Evolutionary conservation across 345 rosid genomes (phyloP), one percentile per base, ranked within the genome.

Genomic region (Eucalyptus regnans): DNA sequence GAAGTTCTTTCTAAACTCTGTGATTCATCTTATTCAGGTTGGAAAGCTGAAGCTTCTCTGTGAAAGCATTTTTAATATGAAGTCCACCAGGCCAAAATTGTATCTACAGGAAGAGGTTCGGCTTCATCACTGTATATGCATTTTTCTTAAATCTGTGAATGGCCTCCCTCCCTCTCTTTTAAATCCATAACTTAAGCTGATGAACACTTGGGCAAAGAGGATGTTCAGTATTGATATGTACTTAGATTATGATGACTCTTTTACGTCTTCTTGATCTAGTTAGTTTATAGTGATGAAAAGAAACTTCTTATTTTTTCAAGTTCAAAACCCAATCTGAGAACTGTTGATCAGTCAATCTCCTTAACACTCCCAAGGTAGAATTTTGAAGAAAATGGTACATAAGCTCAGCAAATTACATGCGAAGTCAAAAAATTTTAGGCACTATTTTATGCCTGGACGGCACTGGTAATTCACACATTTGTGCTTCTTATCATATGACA

Each of bases 41-140:
- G 98, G 97, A 89, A 98, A 96, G 95, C 92, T 98, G 54, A 98
- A 95, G 91, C 92, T 92, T 60, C 94, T 98, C 49, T 97, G 97
- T 91, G 98, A 95, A 90, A 96, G 91, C 88, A 94, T 97, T 90
- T 96, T 95, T 92, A 96, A 94, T 87, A 95, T 97, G 84, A 94
- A 93, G 93, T 92, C 94, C 2, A 86, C 90, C 86, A 94, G 92
- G 93, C 93, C 92, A 81, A 95, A 92, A 89, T 50, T 98, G 60
- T 96, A 91, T 91, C 93, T 97, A 50, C 91, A 94, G 88, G 98
- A 98, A 89, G 94, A 96, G 99, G 99, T 97, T 71, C 49, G 13
- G 48, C 62, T 23, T 16, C 48, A n/a, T 84, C 68, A 31, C 88
- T 46, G 6, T n/a, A 66, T 50, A 66, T 49, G 71, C 46, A 17